Evolutionary conservation across 768 basidiomycete species (phyloP).

Genomic region (Russula ochroleuca): DNA sequence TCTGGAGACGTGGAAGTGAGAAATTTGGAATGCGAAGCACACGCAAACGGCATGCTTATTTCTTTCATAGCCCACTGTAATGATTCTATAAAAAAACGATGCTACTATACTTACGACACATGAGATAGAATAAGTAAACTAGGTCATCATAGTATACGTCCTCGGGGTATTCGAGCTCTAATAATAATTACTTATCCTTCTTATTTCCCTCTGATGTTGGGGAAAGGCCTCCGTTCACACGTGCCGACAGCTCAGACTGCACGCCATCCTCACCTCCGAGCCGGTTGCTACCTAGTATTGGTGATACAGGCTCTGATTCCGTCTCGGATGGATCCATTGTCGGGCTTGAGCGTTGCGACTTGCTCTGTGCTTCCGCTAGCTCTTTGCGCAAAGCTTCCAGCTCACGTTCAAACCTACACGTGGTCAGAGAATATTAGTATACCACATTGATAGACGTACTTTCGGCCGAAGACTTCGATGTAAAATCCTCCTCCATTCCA

Average conservation of each 20-base stretch:
- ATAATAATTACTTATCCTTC: constrained; percentile 17
- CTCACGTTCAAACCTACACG: constrained; percentile 81
- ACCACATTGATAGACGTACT: constrained; percentile 50
- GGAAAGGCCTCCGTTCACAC: background rate
- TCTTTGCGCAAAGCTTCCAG: constrained; percentile 88
- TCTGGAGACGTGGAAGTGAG: no score
- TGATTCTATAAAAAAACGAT: constrained; percentile 1
- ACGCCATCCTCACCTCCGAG: constrained; percentile 8
- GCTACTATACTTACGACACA: background rate
- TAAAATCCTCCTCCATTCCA: constrained; percentile 98
- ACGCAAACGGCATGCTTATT: no score
- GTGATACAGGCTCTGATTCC: constrained; percentile 27
- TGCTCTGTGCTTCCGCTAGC: constrained; percentile 57
- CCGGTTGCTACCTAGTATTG: constrained; percentile 6
- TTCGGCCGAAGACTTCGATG: constrained; percentile 94
- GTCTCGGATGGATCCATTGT: constrained; percentile 15
- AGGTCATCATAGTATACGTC: constrained; percentile 1
- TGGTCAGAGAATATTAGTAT: constrained; percentile 4
- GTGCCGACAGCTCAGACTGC: background rate
- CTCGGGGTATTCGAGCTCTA: background rate
- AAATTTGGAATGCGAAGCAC: no score
- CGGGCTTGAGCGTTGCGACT: constrained; percentile 24
- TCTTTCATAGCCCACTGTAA: no score
- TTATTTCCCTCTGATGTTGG: background rate
- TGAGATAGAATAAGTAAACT: background rate